These are phyloP conservation scores for Alternaria conjuncta DNA, from an alignment of 2,329 filamentous ascomycete genomes.

Conservation along the genomic window DNA sequence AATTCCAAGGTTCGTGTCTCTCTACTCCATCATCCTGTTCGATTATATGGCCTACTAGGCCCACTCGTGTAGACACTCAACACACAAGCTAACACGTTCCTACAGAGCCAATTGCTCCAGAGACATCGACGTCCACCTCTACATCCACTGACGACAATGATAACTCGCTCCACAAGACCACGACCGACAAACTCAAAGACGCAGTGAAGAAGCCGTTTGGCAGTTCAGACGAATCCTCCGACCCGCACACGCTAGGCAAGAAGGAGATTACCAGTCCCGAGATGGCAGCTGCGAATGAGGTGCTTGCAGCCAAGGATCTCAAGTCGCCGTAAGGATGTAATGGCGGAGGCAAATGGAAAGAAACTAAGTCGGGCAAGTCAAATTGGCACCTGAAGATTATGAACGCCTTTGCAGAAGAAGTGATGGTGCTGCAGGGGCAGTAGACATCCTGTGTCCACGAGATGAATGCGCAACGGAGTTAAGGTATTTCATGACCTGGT, in stretches of 20 bases:
- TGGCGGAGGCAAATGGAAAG: not conserved
- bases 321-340: constrained; percentile 1
- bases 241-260: not conserved
- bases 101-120: constrained; percentile 7
- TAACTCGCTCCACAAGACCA: not conserved
- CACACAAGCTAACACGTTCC: not conserved
- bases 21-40: not conserved
- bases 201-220: constrained; percentile 16
- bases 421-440: not conserved
- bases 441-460: not conserved
- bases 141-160: not conserved
- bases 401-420: not conserved
- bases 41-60: not conserved
- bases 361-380: not conserved
- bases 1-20: constrained; percentile 11
- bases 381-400: not conserved
- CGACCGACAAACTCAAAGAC: constrained; percentile 11
- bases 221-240: not conserved
- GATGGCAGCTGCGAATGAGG: constrained; percentile 14
- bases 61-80: not conserved
- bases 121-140: not conserved
- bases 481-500: not conserved
- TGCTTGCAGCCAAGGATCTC: constrained; percentile 6
- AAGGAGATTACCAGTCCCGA: constrained; percentile 4
- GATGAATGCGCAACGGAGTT: not conserved